Conservation (phyloP, 495 filamentous ascomycete genomes). For the Lasiosphaeriaceae sp. region DNA sequence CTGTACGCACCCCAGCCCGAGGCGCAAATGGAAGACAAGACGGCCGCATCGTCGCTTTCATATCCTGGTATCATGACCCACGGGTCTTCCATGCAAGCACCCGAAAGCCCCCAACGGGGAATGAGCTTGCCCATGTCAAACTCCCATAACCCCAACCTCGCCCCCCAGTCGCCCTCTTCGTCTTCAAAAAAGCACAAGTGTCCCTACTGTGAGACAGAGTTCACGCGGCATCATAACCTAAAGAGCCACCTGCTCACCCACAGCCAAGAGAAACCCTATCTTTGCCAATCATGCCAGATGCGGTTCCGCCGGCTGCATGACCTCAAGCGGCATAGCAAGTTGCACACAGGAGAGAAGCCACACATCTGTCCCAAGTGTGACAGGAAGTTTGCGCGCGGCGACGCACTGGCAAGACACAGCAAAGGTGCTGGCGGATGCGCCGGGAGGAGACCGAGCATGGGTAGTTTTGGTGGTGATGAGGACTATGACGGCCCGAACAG, state of each 20-base stretch:
- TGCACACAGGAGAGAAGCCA: conserved; percentile 94
- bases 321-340: conserved; percentile 90
- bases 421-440: conserved; percentile 96
- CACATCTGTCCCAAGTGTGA: conserved; percentile 94
- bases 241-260: conserved; percentile 98
- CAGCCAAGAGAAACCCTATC: conserved; percentile 96
- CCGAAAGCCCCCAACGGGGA: conserved; percentile 52
- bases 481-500: conserved; percentile 52
- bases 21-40: conserved; percentile 47
- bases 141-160: conserved; percentile 49
- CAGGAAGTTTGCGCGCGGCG: conserved; percentile 88
- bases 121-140: conserved; percentile 74
- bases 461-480: conserved; percentile 78
- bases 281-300: conserved; percentile 82
- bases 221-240: conserved; percentile 97
- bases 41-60: conserved; percentile 36
- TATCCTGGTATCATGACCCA: conserved; percentile 41
- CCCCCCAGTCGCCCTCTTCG: conserved; percentile 52
- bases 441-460: conserved; percentile 81
- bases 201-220: conserved; percentile 91
- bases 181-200: conserved; percentile 86
- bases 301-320: conserved; percentile 92
- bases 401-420: conserved; percentile 89
- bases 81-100: conserved; percentile 33
- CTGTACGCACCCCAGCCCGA: conserved; percentile 38